Evolutionary conservation across 306 rosid genomes (phyloP).

Genomic region (Cyamopsis tetragonoloba): DNA sequence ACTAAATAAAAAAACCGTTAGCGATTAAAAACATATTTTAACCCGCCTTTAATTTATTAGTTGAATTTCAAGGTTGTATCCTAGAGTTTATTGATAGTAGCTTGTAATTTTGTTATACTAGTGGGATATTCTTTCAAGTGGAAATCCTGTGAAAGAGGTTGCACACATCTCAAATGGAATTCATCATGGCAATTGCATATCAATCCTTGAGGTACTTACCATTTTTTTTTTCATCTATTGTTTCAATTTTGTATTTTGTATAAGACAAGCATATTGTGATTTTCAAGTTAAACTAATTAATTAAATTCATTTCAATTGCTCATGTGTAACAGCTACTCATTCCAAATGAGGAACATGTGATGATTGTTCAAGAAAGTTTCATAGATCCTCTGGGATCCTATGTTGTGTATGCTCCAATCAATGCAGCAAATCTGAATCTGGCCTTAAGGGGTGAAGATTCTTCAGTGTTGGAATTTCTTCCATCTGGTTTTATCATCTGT

Average conservation of each 20-base stretch:
- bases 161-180: constrained; percentile 47
- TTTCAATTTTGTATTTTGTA: neutral
- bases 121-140: constrained; percentile 69
- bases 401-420: constrained; percentile 55
- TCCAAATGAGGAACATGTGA: constrained; percentile 33
- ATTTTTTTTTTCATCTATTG: neutral
- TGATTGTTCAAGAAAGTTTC: constrained; percentile 67
- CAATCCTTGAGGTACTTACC: constrained; percentile 52
- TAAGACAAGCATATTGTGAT: neutral
- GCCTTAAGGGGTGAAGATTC: constrained; percentile 37
- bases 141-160: constrained; percentile 34
- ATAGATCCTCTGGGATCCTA: constrained; percentile 40
- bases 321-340: constrained; percentile 45
- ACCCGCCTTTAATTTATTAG: neutral
- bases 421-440: constrained; percentile 17
- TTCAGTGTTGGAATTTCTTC: constrained; percentile 46
- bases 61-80: neutral
- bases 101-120: constrained; percentile 11
- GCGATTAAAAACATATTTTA: too few species aligned
- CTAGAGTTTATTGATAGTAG: neutral
- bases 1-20: too few species aligned
- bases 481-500: constrained; percentile 60
- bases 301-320: neutral
- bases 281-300: neutral
- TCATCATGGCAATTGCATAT: constrained; percentile 43